Conservation (phyloP, 2,329 filamentous ascomycete genomes). For the Hypoxylon rubiginosum region DNA sequence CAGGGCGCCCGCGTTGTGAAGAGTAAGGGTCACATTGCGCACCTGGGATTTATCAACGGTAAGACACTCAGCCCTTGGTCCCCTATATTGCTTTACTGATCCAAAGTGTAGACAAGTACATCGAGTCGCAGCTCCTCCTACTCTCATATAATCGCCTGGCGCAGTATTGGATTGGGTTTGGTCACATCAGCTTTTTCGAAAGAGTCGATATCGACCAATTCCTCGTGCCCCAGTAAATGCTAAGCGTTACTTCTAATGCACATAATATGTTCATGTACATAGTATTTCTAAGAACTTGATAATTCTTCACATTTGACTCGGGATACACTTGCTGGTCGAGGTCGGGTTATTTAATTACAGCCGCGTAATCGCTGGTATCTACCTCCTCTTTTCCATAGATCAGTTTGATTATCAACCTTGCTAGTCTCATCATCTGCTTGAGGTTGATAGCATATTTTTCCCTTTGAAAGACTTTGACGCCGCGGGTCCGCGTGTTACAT, state of each 20-base stretch:
- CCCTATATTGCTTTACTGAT: slow-evolving; percentile 23
- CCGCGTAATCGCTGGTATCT: background rate
- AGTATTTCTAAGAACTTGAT: slow-evolving; percentile 8
- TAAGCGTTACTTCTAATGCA: slow-evolving; percentile 6
- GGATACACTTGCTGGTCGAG: background rate
- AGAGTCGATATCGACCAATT: slow-evolving; percentile 71
- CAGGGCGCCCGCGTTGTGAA: slow-evolving; percentile 79
- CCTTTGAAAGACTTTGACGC: too few relatives aligned
- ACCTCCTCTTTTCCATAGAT: too few relatives aligned
- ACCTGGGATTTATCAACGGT: slow-evolving; percentile 79
- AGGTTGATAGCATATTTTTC: too few relatives aligned
- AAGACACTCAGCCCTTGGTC: slow-evolving; percentile 53
- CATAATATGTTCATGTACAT: slow-evolving; percentile 24
- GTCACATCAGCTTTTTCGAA: slow-evolving; percentile 72
- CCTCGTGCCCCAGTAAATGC: slow-evolving; percentile 46
- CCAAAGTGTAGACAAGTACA: slow-evolving; percentile 74
- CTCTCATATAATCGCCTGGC: slow-evolving; percentile 82
- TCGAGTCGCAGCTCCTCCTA: slow-evolving; percentile 81
- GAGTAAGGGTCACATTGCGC: slow-evolving; percentile 83
- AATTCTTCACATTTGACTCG: background rate
- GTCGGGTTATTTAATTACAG: background rate
- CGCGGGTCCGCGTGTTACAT: too few relatives aligned
- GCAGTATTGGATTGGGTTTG: slow-evolving; percentile 81
- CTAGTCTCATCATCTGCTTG: too few relatives aligned
- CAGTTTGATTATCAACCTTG: too few relatives aligned